Evolutionary conservation across 345 rosid species (phyloP), one percentile per base, ranked within the genome.

Genomic region (Cochlearia excelsa): DNA sequence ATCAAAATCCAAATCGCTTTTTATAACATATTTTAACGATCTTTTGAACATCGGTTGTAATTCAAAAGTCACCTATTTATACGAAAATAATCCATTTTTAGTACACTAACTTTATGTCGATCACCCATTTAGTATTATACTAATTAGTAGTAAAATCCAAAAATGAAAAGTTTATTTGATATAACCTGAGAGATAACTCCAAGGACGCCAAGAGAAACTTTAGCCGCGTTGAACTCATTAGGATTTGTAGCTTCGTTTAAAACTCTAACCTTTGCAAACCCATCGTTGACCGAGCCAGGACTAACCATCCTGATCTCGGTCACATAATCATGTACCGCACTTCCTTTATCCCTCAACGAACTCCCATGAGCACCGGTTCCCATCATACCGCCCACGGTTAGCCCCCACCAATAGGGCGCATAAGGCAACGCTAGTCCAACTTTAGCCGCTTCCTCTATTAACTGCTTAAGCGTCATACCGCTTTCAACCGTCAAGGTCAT

Each of bases 31-130:
- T 0, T 68, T 74, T 3, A 88, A 64, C 9, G 87, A 84, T 59
- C 90, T 75, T 70, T 82, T 88, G 76, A 88, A 88, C 0, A 88
- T 30, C 1, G 86, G 81, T 65, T 85, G 74, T 54, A 88, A 46
- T 52, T 79, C 70, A 27, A 88, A 72, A 5, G 83, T 83, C 26
- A 85, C 84, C 92, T 88, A 7, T 29, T 2, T 37, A 3, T 38
- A 39, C 1, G 11, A 45, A 39, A 26, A 16, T 16, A 16, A 16
- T 16, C 23, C 23, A 16, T 16, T 16, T 16, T 16, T 16, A 16
- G 23, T 16, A 16, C 23, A 16, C 23, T 16, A 16, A 16, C 23
- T 16, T 16, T 16, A 16, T 16, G 23, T 16, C 23, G 23, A 16
- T 16, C 23, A 16, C 23, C 23, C 23, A 16, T 16, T 16, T 16